Conservation (phyloP, 805 yeast genomes). For the Saccharomycopsis lassenensis region DNA sequence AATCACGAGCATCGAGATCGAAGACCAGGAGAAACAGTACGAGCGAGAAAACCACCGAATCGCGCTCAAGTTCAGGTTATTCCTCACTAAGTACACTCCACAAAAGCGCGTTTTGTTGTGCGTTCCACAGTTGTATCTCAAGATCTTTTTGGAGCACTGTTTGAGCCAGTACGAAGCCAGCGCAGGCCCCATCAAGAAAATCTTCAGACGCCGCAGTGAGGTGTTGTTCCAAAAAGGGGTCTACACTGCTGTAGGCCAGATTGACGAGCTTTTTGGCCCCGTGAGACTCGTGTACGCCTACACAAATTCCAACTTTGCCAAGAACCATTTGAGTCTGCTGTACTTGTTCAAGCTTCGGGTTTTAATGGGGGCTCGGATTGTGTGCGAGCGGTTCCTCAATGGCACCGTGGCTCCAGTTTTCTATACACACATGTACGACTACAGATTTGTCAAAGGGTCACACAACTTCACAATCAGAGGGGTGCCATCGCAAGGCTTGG, state of each 20-base stretch:
- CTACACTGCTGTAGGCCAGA: slow-evolving; percentile 6
- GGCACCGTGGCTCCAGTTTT: slow-evolving; percentile 15
- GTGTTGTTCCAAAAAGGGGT: slow-evolving; percentile 11
- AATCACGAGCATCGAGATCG: slow-evolving; percentile 10
- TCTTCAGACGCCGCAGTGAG: slow-evolving; percentile 11
- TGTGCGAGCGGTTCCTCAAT: slow-evolving; percentile 12
- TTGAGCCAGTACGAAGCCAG: too few relatives aligned
- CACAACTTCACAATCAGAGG: slow-evolving; percentile 7
- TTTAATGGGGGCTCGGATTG: slow-evolving; percentile 11
- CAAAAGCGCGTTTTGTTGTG: too few relatives aligned
- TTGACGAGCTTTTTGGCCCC: not conserved
- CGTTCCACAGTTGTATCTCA: too few relatives aligned
- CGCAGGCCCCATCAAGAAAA: slow-evolving; percentile 2
- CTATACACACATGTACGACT: slow-evolving; percentile 15
- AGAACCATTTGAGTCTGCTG: slow-evolving; percentile 3
- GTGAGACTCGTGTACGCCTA: slow-evolving; percentile 6
- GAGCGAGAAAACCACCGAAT: slow-evolving; percentile 1
- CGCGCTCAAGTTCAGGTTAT: slow-evolving; percentile 1
- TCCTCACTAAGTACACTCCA: too few relatives aligned
- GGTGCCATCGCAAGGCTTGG: slow-evolving; percentile 14
- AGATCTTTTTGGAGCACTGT: too few relatives aligned
- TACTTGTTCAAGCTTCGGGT: slow-evolving; percentile 7
- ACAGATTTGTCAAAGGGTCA: slow-evolving; percentile 9
- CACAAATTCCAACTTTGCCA: not conserved
- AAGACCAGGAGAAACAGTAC: not conserved